Conservation (phyloP, 2,329 filamentous ascomycete species). For the Microcyclospora pomicola region DNA sequence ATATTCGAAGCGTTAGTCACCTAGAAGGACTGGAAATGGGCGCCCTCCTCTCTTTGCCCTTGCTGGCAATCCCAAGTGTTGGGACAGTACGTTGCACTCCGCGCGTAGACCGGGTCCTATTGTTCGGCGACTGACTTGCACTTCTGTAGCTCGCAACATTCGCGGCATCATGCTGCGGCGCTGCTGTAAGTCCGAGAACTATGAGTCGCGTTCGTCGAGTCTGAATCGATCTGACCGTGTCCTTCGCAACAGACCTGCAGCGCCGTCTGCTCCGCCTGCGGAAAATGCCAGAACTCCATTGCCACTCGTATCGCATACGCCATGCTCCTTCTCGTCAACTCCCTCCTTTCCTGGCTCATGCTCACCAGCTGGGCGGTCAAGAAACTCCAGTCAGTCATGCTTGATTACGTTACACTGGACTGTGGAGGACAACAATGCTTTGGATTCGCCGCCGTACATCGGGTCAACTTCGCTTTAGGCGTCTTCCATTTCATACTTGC, state of each 20-base stretch:
- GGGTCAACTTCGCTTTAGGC: slow-evolving; percentile 94
- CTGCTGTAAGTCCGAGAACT: slow-evolving; percentile 30
- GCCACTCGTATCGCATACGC: slow-evolving; percentile 79
- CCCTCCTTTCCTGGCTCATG: slow-evolving; percentile 96
- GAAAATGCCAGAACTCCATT: slow-evolving; percentile 95
- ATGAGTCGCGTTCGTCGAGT: not conserved
- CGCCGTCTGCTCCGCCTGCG: slow-evolving; percentile 87
- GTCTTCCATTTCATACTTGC: slow-evolving; percentile 85
- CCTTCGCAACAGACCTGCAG: slow-evolving; percentile 52
- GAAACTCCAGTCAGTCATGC: slow-evolving; percentile 78
- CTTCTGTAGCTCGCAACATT: slow-evolving; percentile 55
- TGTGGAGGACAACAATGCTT: slow-evolving; percentile 77
- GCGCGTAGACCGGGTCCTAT: no score
- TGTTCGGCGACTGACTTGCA: no score
- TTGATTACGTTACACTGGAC: slow-evolving; percentile 92
- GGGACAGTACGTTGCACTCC: slow-evolving; percentile 53
- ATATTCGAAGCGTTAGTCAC: no score
- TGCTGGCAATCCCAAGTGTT: slow-evolving; percentile 75
- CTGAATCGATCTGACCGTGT: no score
- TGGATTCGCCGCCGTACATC: slow-evolving; percentile 90
- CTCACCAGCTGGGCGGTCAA: slow-evolving; percentile 97
- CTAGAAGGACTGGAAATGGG: slow-evolving; percentile 49
- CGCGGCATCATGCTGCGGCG: slow-evolving; percentile 84
- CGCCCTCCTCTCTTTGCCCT: slow-evolving; percentile 74
- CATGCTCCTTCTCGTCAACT: slow-evolving; percentile 88